Evolutionary conservation across 1,284 basidiomycete genomes (phyloP).

Genomic region (Leccinum fallax): DNA sequence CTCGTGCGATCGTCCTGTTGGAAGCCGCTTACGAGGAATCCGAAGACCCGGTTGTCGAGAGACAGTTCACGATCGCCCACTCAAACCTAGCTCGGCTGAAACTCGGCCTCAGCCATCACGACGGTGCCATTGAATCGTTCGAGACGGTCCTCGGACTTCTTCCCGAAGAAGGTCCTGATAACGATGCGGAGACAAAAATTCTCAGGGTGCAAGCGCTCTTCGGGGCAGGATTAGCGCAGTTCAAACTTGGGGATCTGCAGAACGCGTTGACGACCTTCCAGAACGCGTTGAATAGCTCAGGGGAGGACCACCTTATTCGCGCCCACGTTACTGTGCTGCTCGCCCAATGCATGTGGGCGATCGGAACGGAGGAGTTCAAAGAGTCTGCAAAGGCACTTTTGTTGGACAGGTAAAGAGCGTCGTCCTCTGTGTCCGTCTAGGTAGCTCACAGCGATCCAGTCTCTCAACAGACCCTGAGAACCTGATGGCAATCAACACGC

Average conservation of each 20-base stretch:
- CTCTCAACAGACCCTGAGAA: slow-evolving; percentile 72
- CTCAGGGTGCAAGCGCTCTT: slow-evolving; percentile 70
- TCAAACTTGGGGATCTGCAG: slow-evolving; percentile 66
- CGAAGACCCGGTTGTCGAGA: slow-evolving; percentile 79
- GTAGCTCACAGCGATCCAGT: slow-evolving; percentile 41
- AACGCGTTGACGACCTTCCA: slow-evolving; percentile 70
- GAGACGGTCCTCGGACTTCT: slow-evolving; percentile 78
- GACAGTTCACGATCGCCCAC: slow-evolving; percentile 82
- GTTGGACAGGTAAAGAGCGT: slow-evolving; percentile 72
- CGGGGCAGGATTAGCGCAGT: slow-evolving; percentile 71
- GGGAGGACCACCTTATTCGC: slow-evolving; percentile 49
- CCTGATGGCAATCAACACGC: slow-evolving; percentile 76
- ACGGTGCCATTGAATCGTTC: slow-evolving; percentile 69
- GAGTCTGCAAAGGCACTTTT: slow-evolving; percentile 82
- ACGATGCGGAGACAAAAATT: slow-evolving; percentile 33
- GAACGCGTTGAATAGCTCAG: slow-evolving; percentile 58
- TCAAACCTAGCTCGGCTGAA: slow-evolving; percentile 81
- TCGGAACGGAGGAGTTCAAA: slow-evolving; percentile 71
- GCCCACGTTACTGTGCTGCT: slow-evolving; percentile 78
- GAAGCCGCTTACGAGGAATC: slow-evolving; percentile 88
- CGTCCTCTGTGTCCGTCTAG: not conserved
- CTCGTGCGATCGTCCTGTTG: slow-evolving; percentile 71
- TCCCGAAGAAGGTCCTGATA: slow-evolving; percentile 35
- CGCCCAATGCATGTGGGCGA: slow-evolving; percentile 81
- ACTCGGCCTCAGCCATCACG: slow-evolving; percentile 61